Percentiles rank a stretch among this genome's conserved stretches.
These are phyloP conservation scores for Chrysoporthe austroafricana DNA, from an alignment of 2,329 filamentous ascomycete genomes.

Conservation along the genomic window DNA sequence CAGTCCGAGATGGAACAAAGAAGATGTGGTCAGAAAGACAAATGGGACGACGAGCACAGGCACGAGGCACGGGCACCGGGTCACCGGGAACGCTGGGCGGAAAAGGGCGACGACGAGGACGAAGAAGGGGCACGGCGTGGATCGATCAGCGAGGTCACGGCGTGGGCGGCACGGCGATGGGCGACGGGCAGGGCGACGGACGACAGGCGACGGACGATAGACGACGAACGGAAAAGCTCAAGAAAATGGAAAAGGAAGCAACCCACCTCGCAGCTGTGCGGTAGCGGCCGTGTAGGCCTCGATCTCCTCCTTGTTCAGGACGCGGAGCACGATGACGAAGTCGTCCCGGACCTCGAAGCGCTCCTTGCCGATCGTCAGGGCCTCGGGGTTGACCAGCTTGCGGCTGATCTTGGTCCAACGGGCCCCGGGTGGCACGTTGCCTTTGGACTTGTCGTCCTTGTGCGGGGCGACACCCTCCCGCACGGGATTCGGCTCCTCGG, in stretches of 20 bases:
- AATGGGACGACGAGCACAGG: conserved; percentile 29
- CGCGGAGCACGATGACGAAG: conserved; percentile 89
- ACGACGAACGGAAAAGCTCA: not conserved
- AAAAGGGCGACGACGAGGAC: conserved; percentile 19
- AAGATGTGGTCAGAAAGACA: conserved; percentile 23
- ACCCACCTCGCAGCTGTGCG: conserved; percentile 76
- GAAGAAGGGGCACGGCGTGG: conserved; percentile 24
- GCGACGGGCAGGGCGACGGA: conserved; percentile 18
- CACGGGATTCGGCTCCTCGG: conserved; percentile 80
- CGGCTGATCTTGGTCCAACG: conserved; percentile 94
- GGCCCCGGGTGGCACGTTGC: conserved; percentile 76
- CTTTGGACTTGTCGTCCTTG: conserved; percentile 78
- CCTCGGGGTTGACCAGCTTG: conserved; percentile 85
- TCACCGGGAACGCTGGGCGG: conserved; percentile 26
- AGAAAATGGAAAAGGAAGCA: conserved; percentile 28
- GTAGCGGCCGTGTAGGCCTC: conserved; percentile 84
- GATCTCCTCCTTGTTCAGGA: conserved; percentile 87
- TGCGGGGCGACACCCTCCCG: conserved; percentile 92
- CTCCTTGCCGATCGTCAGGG: conserved; percentile 83
- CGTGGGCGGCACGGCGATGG: conserved; percentile 29
- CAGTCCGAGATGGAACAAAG: conserved; percentile 20
- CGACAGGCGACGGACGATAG: conserved; percentile 24
- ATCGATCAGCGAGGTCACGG: conserved; percentile 27
- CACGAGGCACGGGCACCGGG: conserved; percentile 28
- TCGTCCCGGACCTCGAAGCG: conserved; percentile 90